phyloP scores from a whole-genome alignment of 2,329 filamentous ascomycete species.

The Epichloe elymi region DNA sequence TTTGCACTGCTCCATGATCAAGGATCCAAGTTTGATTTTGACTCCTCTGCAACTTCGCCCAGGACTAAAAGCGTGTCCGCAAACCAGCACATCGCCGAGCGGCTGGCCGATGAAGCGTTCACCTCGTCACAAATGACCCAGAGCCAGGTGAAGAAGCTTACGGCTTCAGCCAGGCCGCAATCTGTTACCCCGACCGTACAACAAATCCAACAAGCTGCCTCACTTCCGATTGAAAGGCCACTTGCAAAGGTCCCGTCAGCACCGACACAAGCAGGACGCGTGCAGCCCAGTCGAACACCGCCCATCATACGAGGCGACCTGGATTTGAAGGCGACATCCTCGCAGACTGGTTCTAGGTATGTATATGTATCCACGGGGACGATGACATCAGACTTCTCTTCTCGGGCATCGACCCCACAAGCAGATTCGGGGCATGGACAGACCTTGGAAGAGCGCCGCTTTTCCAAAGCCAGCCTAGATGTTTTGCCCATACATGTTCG shows the following conservation, averaged over 20 bases:
- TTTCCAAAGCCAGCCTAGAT: neutral
- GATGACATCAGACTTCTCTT: constrained; percentile 54
- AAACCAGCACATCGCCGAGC: constrained; percentile 57
- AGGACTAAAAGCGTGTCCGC: constrained; percentile 36
- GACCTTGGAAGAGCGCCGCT: constrained; percentile 1
- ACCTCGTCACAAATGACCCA: constrained; percentile 26
- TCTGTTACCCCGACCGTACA: constrained; percentile 17
- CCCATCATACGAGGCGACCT: constrained; percentile 51
- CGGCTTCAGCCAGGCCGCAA: constrained; percentile 15
- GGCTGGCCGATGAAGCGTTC: constrained; percentile 77
- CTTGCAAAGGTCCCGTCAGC: constrained; percentile 27
- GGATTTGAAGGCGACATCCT: constrained; percentile 44
- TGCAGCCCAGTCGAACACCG: constrained; percentile 45
- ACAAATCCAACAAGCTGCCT: constrained; percentile 8
- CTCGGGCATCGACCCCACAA: constrained; percentile 26
- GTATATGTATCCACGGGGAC: constrained; percentile 54
- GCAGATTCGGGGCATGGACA: constrained; percentile 9
- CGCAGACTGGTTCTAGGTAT: constrained; percentile 26
- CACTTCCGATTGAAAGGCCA: constrained; percentile 16
- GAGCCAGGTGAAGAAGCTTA: constrained; percentile 5
- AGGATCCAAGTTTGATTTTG: constrained; percentile 74
- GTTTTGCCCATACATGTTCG: constrained; percentile 10
- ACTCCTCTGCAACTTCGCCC: constrained; percentile 35
- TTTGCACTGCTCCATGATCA: constrained; percentile 83
- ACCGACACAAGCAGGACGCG: constrained; percentile 22